Evolutionary conservation across 2,329 filamentous ascomycete genomes (phyloP).

Genomic region (Orbilia brochopaga): DNA sequence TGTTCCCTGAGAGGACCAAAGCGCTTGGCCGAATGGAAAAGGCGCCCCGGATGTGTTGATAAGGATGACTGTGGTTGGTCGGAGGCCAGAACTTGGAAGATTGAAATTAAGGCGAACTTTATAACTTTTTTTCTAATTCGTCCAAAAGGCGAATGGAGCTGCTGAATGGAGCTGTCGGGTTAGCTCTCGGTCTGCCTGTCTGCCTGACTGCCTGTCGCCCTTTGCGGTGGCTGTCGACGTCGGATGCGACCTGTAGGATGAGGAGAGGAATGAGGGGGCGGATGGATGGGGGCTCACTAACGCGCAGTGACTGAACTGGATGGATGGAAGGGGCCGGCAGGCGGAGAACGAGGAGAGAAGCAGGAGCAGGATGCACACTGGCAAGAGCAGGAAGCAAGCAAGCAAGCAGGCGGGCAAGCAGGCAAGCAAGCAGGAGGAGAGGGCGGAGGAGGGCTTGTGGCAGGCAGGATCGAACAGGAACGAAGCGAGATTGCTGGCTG

Average conservation of each 20-base stretch:
- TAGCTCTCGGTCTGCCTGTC: background rate
- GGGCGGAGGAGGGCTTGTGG: conserved; percentile 11
- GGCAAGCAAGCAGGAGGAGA: conserved; percentile 16
- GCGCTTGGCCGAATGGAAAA: conserved; percentile 5
- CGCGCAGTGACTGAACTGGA: background rate
- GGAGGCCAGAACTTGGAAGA: background rate
- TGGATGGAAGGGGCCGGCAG: background rate
- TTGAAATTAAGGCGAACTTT: conserved; percentile 4
- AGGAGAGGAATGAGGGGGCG: conserved; percentile 17
- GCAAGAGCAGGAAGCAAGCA: conserved; percentile 12
- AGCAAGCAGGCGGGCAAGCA: no score
- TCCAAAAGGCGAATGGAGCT: background rate
- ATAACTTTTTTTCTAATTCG: background rate
- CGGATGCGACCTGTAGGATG: conserved; percentile 12
- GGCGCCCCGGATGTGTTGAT: conserved; percentile 39
- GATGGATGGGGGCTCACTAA: conserved; percentile 14
- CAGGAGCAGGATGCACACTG: conserved; percentile 6
- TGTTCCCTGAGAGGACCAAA: conserved; percentile 19
- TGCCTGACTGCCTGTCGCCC: no score
- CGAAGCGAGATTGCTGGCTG: conserved; percentile 51
- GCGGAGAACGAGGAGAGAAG: conserved; percentile 4
- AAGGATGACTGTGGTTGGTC: conserved; percentile 24
- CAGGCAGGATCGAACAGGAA: conserved; percentile 23
- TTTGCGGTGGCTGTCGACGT: background rate
- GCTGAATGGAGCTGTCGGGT: background rate